Evolutionary conservation across 2,329 filamentous ascomycete species (phyloP), one percentile per base, ranked within the genome.

Genomic region (Aaosphaeria arxii): DNA sequence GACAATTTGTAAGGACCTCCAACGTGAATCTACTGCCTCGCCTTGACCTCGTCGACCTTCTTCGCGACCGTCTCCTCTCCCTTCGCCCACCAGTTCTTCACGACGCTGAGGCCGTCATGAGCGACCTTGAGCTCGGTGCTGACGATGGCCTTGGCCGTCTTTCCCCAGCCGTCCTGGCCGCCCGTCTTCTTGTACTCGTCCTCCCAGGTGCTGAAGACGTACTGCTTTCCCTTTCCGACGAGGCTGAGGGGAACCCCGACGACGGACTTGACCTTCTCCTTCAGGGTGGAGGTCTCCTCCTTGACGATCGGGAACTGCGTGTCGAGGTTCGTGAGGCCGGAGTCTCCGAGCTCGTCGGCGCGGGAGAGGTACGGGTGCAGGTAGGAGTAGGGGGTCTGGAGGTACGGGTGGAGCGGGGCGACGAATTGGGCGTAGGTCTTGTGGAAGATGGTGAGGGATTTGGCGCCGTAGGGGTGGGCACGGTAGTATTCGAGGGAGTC

Each of bases 311-410:
- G 70, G 43, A 73, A 67, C 42, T 58, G 58, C 33, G 59, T 49
- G 52, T 73, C 70, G 42, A 73, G 55, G 39, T 66, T 66, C 30
- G 56, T 58, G 45, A 73, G 67, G 17, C 64, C 61, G 9, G 50
- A 57, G 56, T 72, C 70, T 54, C 66, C 70, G 17, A 72, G 60
- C 59, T 66, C 70, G 69, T 97, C 94, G 64, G 85, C 91, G 71
- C 86, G 89, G 69, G 83, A 78, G 56, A 95, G 81, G 73, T 96
- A 96, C 1, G 92, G 91, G 45, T 85, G 85, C 54, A 95, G 81
- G 69, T 89, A 94, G 65, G 82, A 79, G 76, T 90, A 92, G 33
- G 91, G 91, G 60, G 82, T 88, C 61, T 84, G 73, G 61, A 96
- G 76, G 73, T 89, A 90, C 30, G 89, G 88, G 47, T 92, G 74